Base-by-base conservation (phyloP, 2,329 filamentous ascomycete genomes). In the Aspergillus versicolor region DNA sequence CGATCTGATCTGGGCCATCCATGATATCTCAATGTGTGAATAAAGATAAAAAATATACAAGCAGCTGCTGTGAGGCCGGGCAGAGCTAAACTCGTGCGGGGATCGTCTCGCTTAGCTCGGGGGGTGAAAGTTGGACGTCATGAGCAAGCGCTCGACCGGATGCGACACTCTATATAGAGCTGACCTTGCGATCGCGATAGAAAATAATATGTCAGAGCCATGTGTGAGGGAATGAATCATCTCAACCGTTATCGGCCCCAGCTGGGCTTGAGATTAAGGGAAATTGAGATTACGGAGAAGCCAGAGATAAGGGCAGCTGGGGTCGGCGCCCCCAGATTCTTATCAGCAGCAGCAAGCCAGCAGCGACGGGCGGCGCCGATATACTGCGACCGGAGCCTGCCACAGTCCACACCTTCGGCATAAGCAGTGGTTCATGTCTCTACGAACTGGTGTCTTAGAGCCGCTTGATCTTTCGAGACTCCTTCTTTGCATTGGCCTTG, bases 1-100 rank as follows among this genome's bases (percentile, higher is more conserved):
- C 76, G 57, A 79, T 78, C 62, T 72, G 72, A 59, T 80, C 77
- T 12, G 72, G 70, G 19, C 70, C 71, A 56, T 74, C 70, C 72
- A 74, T 58, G 11, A n/a, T 42, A 13, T 42, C 22, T 43, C 21
- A 30, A 32, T 30, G 17, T 17, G 30, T 43, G 4, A 21, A 15
- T 40, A 30, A 19, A 37, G 44, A 38, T 52, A 15, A 44, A 46
- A 24, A 21, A 21, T 21, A 21, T 21, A 37, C 27, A 17, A 13
- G 38, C 52, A 50, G 24, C 46, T 38, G 44, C 27, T 19, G 51
- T 15, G 12, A 40, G 51, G 3, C 13, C 11, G 32, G n/a, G 38
- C 4, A 27, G 32, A 40, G 19, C 47, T 38, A 17, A 46, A 6
- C 9, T 21, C 34, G 27, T 3, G 51, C 32, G 50, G 48, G 51